phyloP scores from a whole-genome alignment of 164 flowering plant genomes.

The Vitis riparia region DNA sequence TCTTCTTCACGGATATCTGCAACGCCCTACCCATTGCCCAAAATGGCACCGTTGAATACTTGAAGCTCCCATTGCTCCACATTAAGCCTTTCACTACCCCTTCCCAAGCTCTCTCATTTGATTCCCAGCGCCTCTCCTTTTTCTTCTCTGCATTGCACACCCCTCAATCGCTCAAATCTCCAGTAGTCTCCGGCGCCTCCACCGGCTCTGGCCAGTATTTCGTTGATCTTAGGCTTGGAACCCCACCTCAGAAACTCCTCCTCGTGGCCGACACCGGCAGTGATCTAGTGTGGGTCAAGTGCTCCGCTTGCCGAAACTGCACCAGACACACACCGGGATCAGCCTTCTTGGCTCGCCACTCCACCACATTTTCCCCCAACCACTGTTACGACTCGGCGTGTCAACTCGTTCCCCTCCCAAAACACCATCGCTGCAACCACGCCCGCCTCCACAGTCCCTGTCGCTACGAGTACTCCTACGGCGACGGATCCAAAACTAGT shows the following conservation, averaged over 20 bases:
- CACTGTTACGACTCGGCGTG: constrained; percentile 59
- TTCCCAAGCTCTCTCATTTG: constrained; percentile 20
- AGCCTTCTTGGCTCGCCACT: constrained; percentile 56
- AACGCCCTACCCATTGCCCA: not conserved
- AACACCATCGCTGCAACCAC: constrained; percentile 38
- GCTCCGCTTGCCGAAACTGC: constrained; percentile 72
- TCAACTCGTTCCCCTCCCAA: constrained; percentile 48
- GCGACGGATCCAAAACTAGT: constrained; percentile 60
- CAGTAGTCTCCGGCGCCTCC: constrained; percentile 47
- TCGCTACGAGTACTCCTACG: constrained; percentile 58
- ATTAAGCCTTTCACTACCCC: constrained; percentile 20
- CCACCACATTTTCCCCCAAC: constrained; percentile 52
- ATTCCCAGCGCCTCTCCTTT: constrained; percentile 29
- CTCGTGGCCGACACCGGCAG: constrained; percentile 84
- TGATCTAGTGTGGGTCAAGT: constrained; percentile 74
- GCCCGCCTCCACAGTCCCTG: constrained; percentile 67
- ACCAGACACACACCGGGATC: constrained; percentile 31
- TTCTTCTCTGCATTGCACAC: constrained; percentile 12
- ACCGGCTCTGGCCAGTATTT: constrained; percentile 61
- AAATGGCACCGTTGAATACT: constrained; percentile 15
- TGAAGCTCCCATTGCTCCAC: constrained; percentile 39
- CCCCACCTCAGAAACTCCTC: constrained; percentile 67
- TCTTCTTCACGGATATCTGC: constrained; percentile 10
- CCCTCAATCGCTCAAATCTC: constrained; percentile 24
- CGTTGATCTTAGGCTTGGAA: constrained; percentile 54